Conservation (phyloP, 1,139 yeast genomes). For the Pneumocystis carinii region DNA sequence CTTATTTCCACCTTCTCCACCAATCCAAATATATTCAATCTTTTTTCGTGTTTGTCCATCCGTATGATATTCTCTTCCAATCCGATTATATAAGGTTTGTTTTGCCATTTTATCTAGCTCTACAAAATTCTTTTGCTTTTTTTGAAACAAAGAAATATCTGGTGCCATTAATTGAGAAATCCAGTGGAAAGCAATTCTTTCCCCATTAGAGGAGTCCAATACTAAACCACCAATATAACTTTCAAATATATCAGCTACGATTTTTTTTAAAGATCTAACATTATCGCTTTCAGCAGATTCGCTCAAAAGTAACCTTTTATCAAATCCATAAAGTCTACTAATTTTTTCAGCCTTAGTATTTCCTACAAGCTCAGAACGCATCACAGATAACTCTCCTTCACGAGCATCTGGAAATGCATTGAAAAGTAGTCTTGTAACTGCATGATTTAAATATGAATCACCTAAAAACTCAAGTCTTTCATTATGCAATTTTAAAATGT, state of each 20-base stretch:
- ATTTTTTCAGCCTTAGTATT: constrained; percentile 61
- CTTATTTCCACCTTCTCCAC: constrained; percentile 39
- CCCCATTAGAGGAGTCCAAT: constrained; percentile 39
- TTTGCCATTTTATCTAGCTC: constrained; percentile 50
- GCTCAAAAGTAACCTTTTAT: constrained; percentile 39
- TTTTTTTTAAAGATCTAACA: constrained; percentile 27
- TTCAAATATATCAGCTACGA: constrained; percentile 68
- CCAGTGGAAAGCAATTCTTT: constrained; percentile 34
- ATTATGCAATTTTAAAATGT: constrained; percentile 35
- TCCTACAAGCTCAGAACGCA: constrained; percentile 58
- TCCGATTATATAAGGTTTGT: constrained; percentile 60
- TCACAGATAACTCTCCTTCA: constrained; percentile 68
- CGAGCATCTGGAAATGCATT: constrained; percentile 50
- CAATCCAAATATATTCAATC: constrained; percentile 37
- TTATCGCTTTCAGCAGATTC: constrained; percentile 24
- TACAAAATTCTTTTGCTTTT: constrained; percentile 22
- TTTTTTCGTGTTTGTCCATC: constrained; percentile 3
- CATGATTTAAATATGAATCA: constrained; percentile 67
- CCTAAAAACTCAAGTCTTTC: constrained; percentile 90
- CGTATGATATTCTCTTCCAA: constrained; percentile 56
- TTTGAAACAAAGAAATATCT: constrained; percentile 28
- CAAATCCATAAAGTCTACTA: constrained; percentile 57
- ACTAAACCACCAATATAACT: constrained; percentile 81
- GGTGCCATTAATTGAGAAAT: constrained; percentile 40
- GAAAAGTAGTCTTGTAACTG: constrained; percentile 55